Conservation (phyloP, 805 yeast species). For the Vanderwaltozyma polyspora region DNA sequence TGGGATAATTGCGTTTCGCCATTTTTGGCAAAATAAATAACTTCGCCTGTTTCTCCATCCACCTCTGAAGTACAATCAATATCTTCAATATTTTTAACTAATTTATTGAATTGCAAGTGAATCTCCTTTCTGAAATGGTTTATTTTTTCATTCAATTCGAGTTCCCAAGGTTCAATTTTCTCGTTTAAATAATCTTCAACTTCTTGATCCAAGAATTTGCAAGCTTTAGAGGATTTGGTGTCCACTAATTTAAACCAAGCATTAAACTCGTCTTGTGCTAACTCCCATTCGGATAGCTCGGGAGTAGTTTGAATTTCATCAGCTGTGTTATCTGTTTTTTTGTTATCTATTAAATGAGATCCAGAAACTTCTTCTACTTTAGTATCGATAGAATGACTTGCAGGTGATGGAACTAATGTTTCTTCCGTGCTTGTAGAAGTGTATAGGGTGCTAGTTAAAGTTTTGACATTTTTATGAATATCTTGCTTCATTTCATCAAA, state of each 20-base stretch:
- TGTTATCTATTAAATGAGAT: slow-evolving; percentile 1
- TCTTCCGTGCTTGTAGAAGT: no score
- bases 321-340: background rate
- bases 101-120: slow-evolving; percentile 16
- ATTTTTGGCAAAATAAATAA: slow-evolving; percentile 25
- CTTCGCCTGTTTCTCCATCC: slow-evolving; percentile 25
- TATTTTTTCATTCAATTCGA: slow-evolving; percentile 27
- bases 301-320: background rate
- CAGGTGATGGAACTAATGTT: no score
- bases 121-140: slow-evolving; percentile 24
- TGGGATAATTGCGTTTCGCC: slow-evolving; percentile 28
- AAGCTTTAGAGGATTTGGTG: slow-evolving; percentile 30
- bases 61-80: slow-evolving; percentile 28
- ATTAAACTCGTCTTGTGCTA: slow-evolving; percentile 26
- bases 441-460: no score
- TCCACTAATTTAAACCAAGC: slow-evolving; percentile 29
- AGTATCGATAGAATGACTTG: background rate
- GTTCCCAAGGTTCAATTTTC: slow-evolving; percentile 20
- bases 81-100: slow-evolving; percentile 28
- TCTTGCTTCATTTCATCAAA: background rate
- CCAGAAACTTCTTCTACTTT: background rate
- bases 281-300: slow-evolving; percentile 1
- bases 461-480: no score
- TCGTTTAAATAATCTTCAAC: slow-evolving; percentile 23
- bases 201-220: slow-evolving; percentile 30